These are phyloP conservation scores for Lactarius psammicola DNA, from an alignment of 768 basidiomycete genomes.

Conservation along the genomic window DNA sequence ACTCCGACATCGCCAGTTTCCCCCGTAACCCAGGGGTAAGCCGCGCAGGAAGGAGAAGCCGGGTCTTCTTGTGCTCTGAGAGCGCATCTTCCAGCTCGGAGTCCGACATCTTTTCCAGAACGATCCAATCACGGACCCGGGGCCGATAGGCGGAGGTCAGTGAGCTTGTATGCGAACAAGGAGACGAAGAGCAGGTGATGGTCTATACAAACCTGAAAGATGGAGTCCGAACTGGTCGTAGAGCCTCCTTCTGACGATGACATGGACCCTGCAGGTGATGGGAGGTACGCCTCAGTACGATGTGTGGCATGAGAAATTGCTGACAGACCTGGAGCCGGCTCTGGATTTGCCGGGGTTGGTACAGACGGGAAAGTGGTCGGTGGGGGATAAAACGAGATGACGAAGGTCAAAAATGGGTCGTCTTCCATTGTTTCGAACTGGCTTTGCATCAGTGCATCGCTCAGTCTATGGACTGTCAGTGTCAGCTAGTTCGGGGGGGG, in stretches of 20 bases:
- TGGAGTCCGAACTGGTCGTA: slow-evolving; percentile 12
- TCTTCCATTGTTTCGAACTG: background rate
- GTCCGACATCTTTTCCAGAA: slow-evolving; percentile 18
- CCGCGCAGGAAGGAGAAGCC: slow-evolving; percentile 18
- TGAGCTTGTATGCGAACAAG: background rate
- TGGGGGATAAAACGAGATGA: slow-evolving; percentile 16
- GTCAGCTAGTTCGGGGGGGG: background rate
- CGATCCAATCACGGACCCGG: background rate
- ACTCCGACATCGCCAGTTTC: slow-evolving; percentile 7
- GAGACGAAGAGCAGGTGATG: background rate
- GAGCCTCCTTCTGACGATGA: slow-evolving; percentile 12
- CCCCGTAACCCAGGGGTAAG: slow-evolving; percentile 16
- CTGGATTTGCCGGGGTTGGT: background rate
- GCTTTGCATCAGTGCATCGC: slow-evolving; percentile 10
- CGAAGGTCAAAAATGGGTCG: slow-evolving; percentile 12
- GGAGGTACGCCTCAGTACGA: background rate
- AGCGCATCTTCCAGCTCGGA: slow-evolving; percentile 17
- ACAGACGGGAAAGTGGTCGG: background rate
- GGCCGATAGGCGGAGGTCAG: background rate
- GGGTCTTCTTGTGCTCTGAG: slow-evolving; percentile 8
- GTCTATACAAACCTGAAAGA: slow-evolving; percentile 17
- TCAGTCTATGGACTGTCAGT: background rate
- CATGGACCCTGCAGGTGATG: background rate
- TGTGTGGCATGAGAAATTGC: background rate
- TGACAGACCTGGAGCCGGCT: slow-evolving; percentile 1